Evolutionary conservation across 2,329 filamentous ascomycete species (phyloP).

Genomic region (Emmonsia crescens): DNA sequence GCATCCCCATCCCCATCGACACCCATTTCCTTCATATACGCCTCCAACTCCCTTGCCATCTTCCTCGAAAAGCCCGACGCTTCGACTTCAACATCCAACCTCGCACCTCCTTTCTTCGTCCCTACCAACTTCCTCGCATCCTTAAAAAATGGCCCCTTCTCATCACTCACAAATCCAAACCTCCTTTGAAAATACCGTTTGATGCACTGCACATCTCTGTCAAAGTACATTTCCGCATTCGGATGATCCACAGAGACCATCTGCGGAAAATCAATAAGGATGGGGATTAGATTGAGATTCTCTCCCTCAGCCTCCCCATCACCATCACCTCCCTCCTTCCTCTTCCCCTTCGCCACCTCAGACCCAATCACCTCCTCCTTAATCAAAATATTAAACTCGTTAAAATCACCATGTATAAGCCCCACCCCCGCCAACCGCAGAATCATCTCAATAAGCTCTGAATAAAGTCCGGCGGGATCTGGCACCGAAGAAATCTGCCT

Average conservation of each 20-base stretch:
- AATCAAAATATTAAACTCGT: constrained; percentile 97
- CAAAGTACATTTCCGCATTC: constrained; percentile 96
- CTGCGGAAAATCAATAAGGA: constrained; percentile 95
- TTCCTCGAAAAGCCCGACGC: constrained; percentile 95
- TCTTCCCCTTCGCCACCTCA: constrained; percentile 27
- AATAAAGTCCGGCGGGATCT: constrained; percentile 75
- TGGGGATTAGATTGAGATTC: constrained; percentile 54
- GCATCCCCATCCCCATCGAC: constrained; percentile 42
- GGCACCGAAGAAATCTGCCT: constrained; percentile 78
- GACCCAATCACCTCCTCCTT: constrained; percentile 53
- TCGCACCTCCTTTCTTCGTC: constrained; percentile 48
- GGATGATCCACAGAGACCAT: constrained; percentile 92
- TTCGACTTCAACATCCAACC: constrained; percentile 79
- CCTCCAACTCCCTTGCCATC: constrained; percentile 88
- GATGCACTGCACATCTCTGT: constrained; percentile 88
- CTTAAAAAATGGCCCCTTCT: constrained; percentile 73
- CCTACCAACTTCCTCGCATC: constrained; percentile 67
- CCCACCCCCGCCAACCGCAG: constrained; percentile 73
- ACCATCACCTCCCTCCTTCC: constrained; percentile 18
- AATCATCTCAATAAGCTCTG: constrained; percentile 80
- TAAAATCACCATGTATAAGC: constrained; percentile 95
- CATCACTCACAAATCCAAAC: constrained; percentile 76
- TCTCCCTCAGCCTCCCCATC: constrained; percentile 19
- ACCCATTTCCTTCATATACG: constrained; percentile 68
- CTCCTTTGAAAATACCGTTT: constrained; percentile 86